These are phyloP conservation scores for Aspergillus sp. DNA, from an alignment of 2,329 filamentous ascomycete species.

Conservation along the genomic window DNA sequence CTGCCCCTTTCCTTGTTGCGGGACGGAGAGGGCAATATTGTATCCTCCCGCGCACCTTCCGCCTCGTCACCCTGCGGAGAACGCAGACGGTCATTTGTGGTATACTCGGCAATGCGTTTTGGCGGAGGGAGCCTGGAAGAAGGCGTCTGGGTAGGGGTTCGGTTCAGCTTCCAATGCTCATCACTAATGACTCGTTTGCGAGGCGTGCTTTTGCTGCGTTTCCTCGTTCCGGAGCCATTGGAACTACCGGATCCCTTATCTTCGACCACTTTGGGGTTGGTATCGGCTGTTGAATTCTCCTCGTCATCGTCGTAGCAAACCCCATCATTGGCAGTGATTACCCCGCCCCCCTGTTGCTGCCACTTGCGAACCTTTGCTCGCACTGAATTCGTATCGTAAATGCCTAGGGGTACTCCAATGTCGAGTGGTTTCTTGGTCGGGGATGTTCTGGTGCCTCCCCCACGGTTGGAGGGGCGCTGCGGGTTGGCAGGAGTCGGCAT, in stretches of 20 bases:
- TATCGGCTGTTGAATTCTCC: slow-evolving; percentile 28
- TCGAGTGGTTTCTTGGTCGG: slow-evolving; percentile 58
- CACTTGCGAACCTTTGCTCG: slow-evolving; percentile 78
- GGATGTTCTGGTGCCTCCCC: slow-evolving; percentile 57
- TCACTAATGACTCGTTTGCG: slow-evolving; percentile 94
- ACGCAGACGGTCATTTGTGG: slow-evolving; percentile 32
- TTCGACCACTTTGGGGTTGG: slow-evolving; percentile 26
- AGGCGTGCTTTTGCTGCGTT: slow-evolving; percentile 62
- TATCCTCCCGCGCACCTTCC: slow-evolving; percentile 29
- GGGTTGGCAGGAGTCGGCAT: slow-evolving; percentile 46
- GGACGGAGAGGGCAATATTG: slow-evolving; percentile 24
- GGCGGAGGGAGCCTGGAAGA: slow-evolving; percentile 42
- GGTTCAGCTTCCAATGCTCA: slow-evolving; percentile 72
- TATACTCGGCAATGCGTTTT: slow-evolving; percentile 47
- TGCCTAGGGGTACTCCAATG: slow-evolving; percentile 54
- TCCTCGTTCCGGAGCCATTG: slow-evolving; percentile 33
- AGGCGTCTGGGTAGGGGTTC: slow-evolving; percentile 47
- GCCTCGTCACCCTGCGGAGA: slow-evolving; percentile 30
- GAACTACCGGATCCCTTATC: slow-evolving; percentile 25
- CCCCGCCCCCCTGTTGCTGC: slow-evolving; percentile 75
- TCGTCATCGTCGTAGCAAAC: slow-evolving; percentile 60
- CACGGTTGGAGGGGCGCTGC: slow-evolving; percentile 46
- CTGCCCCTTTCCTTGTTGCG: slow-evolving; percentile 32
- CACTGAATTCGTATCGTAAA: slow-evolving; percentile 66
- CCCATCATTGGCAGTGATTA: slow-evolving; percentile 60